Base-by-base conservation (phyloP, 192 early-diverging fungal genomes). In the Cladochytrium replicatum region DNA sequence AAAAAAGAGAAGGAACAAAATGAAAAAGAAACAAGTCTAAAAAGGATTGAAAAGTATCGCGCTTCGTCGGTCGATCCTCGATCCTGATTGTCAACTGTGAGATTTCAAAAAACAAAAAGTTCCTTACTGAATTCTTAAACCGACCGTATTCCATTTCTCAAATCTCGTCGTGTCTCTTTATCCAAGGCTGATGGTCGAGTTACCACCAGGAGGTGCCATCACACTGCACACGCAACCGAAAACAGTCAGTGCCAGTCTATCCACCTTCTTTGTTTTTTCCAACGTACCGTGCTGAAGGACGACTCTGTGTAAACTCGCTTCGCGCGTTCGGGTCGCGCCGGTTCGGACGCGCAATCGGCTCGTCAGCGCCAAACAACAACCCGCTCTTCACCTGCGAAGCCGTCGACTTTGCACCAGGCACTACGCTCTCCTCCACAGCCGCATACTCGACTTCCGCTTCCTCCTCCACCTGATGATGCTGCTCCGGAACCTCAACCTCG, bases 141-240 rank as follows among this genome's bases (percentile, higher is more conserved):
- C n/a, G n/a, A n/a, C n/a, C n/a, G n/a, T n/a, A n/a, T n/a, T n/a
- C n/a, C n/a, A n/a, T n/a, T n/a, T n/a, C n/a, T n/a, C n/a, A n/a
- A n/a, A n/a, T n/a, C n/a, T n/a, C n/a, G n/a, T n/a, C n/a, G n/a
- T n/a, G n/a, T n/a, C n/a, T n/a, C n/a, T n/a, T 60, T 38, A 61
- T 29, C 59, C 59, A 58, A 61, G 32, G 25, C 41, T 41, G 55
- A 61, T 41, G 23, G 24, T 51, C 24, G 59, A 60, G 43, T 55
- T 57, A 11, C 64, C 64, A 0, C 64, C 64, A 3, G 64, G 64
- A 7, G 64, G 64, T 11, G 43, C 43, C 34, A 66, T 28, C 13
- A 61, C 64, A 25, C 52, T 55, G 34, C 13, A 37, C n/a, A 25
- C 8, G 17, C 17, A 53, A 28, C 5, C 5, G 4, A 7, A 7